Percentiles rank a stretch among this genome's conserved stretches.
phyloP scores from a whole-genome alignment of 2,329 filamentous ascomycete genomes.

The Monosporascus sp. region DNA sequence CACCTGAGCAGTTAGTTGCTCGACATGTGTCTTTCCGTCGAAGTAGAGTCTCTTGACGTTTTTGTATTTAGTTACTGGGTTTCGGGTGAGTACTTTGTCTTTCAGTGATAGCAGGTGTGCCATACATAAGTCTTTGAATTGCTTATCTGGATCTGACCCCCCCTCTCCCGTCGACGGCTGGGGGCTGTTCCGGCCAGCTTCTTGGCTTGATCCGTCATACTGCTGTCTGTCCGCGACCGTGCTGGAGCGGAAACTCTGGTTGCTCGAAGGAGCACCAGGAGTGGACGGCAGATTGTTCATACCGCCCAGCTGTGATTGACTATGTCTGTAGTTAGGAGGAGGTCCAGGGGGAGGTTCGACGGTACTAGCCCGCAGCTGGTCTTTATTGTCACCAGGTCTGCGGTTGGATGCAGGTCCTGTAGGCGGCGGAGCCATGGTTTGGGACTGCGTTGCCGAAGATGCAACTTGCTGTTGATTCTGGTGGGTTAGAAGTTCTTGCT shows the following conservation, averaged over 20 bases:
- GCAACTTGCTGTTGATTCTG: slow-evolving; percentile 17
- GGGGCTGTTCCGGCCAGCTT: slow-evolving; percentile 52
- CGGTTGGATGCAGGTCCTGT: slow-evolving; percentile 39
- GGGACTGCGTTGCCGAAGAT: slow-evolving; percentile 24
- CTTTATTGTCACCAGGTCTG: slow-evolving; percentile 46
- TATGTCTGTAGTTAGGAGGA: slow-evolving; percentile 49
- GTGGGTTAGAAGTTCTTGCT: slow-evolving; percentile 17
- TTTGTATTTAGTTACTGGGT: slow-evolving; percentile 84
- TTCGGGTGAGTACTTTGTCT: slow-evolving; percentile 26
- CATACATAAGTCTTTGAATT: slow-evolving; percentile 54
- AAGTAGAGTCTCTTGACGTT: slow-evolving; percentile 98
- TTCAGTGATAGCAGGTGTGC: slow-evolving; percentile 10
- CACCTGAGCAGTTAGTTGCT: slow-evolving; percentile 79
- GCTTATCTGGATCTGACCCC: slow-evolving; percentile 45
- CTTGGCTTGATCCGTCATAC: slow-evolving; percentile 39
- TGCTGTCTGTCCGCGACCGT: slow-evolving; percentile 34
- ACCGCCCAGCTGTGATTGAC: slow-evolving; percentile 37
- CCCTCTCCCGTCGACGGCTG: slow-evolving; percentile 45
- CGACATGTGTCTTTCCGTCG: slow-evolving; percentile 88
- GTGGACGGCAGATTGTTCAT: slow-evolving; percentile 40
- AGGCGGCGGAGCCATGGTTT: slow-evolving; percentile 44
- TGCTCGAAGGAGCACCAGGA: slow-evolving; percentile 26
- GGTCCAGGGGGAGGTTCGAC: slow-evolving; percentile 40
- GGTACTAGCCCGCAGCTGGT: slow-evolving; percentile 33
- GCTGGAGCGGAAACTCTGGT: slow-evolving; percentile 36